phyloP scores from a whole-genome alignment of 331 rosid species.

The Spiraea crenata region DNA sequence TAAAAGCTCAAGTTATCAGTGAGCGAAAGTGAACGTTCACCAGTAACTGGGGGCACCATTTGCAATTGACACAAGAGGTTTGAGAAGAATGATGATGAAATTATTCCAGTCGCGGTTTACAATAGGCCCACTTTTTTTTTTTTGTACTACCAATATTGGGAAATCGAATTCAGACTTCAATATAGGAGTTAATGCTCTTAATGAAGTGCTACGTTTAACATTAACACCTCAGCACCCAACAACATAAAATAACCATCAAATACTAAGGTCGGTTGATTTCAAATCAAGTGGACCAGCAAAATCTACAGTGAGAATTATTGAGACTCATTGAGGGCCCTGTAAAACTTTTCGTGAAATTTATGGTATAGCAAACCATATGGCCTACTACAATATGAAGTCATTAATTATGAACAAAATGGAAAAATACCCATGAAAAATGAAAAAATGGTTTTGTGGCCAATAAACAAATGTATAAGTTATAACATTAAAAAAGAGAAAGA shows the following conservation, averaged over 20 bases:
- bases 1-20: no score
- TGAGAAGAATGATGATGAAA: no score
- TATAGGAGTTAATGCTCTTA: no score
- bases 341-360: slow-evolving; percentile 35
- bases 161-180: no score
- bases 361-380: slow-evolving; percentile 10
- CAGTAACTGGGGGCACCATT: no score
- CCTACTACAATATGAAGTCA: background rate
- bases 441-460: slow-evolving; percentile 4
- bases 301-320: slow-evolving; percentile 3
- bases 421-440: background rate
- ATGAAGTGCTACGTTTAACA: background rate
- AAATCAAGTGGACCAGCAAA: slow-evolving; percentile 24
- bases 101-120: no score
- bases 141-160: background rate
- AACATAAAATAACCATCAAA: background rate
- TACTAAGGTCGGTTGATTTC: background rate
- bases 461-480: background rate
- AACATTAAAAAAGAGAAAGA: background rate
- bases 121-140: background rate
- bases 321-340: background rate
- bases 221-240: background rate
- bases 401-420: background rate
- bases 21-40: no score
- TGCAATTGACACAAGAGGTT: no score